Base-by-base conservation (phyloP, 192 early-diverging fungal genomes). In the Coemansia javaensis region DNA sequence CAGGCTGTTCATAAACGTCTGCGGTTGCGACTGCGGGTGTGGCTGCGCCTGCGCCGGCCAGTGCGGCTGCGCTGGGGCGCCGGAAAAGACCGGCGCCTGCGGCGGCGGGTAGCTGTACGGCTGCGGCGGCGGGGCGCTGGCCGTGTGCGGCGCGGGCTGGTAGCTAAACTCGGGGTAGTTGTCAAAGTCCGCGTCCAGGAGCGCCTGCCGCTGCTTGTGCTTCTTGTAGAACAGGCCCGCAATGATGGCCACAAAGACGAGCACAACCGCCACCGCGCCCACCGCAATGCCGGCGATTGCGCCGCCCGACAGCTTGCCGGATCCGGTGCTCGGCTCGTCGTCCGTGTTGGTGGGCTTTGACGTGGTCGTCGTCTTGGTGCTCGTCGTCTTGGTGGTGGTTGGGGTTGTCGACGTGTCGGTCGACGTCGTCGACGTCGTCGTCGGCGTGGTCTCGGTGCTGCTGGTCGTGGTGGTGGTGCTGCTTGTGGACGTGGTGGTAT, bases 281-380 rank as follows among this genome's bases (percentile, higher is more conserved):
- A 59, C 36, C 12, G 45, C 57, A 21, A 59, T 59, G 1, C 57
- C 57, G 3, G 49, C 57, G 17, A 59, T 59, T 13, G 57, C 57
- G 28, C 57, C 57, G 35, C 43, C 32, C 1, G 57, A 59, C 41
- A 59, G 43, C 11, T 35, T 30, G 40, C 30, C 21, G 0, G 56
- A 49, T 0, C 23, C 30, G 13, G 10, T 22, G 35, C 17, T 4
- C 13, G 17, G 47, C 14, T 25, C 20, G 20, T 16, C 42, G 2
- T 22, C 10, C 7, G 5, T 30, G 28, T 1, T 30, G 28, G 28
- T 30, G 7, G 28, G 9, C 9, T 4, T 7, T 9, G 28, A 9
- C 7, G 5, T 30, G 4, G 25, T 27, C 4, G 25, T 5, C 25
- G 25, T 27, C 25, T 27, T 27, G n/a, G n/a, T n/a, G n/a, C n/a